phyloP scores from a whole-genome alignment of 2,329 filamentous ascomycete species.

The Fusarium anthophilum region DNA sequence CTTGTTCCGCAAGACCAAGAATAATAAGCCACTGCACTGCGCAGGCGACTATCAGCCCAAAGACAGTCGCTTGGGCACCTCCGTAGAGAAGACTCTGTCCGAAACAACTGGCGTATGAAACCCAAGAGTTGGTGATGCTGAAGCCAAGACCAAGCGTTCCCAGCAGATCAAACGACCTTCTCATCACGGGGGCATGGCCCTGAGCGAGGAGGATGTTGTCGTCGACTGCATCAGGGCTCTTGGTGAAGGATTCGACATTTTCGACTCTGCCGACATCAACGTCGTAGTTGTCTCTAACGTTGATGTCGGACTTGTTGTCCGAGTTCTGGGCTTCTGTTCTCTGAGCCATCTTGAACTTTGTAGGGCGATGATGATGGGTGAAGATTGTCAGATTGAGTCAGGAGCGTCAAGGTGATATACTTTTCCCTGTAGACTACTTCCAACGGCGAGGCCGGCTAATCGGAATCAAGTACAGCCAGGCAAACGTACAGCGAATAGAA shows the following conservation, averaged over 20 bases:
- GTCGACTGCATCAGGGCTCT: not conserved
- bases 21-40: not conserved
- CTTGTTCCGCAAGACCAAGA: not conserved
- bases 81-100: not conserved
- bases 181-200: not conserved
- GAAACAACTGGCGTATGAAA: not conserved
- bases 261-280: not conserved
- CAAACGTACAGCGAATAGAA: not conserved
- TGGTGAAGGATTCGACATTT: not conserved
- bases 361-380: not conserved
- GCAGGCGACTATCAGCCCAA: not conserved
- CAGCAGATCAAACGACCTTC: not conserved
- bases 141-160: not conserved
- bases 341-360: not conserved
- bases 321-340: not conserved
- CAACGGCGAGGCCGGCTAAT: not conserved
- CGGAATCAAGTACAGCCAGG: not conserved
- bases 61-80: not conserved
- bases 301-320: not conserved
- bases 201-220: not conserved
- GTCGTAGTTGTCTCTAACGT: not conserved
- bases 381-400: not conserved
- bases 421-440: accelerated
- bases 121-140: not conserved
- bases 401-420: not conserved